Percentiles rank a stretch among this genome's conserved stretches.
phyloP scores from a whole-genome alignment of 768 basidiomycete species.

The Phaffia tasmanica region DNA sequence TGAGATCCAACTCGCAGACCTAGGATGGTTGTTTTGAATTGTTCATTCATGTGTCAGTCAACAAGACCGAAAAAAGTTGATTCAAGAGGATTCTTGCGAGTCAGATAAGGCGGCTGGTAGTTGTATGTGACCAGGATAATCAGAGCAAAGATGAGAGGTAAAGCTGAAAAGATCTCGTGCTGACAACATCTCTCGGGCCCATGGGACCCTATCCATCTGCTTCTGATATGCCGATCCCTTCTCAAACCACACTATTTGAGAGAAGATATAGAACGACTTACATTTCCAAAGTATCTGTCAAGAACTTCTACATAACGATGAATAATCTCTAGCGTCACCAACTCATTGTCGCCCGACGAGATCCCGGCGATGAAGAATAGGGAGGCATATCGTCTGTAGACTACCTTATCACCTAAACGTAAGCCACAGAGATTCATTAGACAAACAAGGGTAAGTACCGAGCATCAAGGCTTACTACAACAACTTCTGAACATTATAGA shows the following conservation, averaged over 20 bases:
- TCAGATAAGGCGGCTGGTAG: background rate
- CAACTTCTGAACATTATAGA: no score
- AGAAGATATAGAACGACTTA: conserved; percentile 41
- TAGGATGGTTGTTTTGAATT: conserved; percentile 2
- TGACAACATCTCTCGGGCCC: background rate
- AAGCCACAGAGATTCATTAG: background rate
- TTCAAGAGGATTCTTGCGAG: background rate
- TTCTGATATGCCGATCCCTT: no score
- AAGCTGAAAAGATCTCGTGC: background rate
- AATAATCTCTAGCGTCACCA: conserved; percentile 80
- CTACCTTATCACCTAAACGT: conserved; percentile 50
- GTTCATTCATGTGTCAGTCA: background rate
- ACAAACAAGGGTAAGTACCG: background rate
- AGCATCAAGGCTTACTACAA: no score
- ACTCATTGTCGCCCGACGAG: conserved; percentile 73
- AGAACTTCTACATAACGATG: conserved; percentile 91
- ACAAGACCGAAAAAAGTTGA: background rate
- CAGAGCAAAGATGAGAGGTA: background rate
- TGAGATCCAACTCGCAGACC: conserved; percentile 73
- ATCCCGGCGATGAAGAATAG: conserved; percentile 90
- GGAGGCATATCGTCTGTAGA: conserved; percentile 90
- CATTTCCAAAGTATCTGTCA: conserved; percentile 75
- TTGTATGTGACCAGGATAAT: background rate
- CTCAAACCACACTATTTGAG: conserved; percentile 25
- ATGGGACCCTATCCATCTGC: background rate